Conservation (phyloP, 352 stramenopile genomes). For the Globisporangium perplexum region DNA sequence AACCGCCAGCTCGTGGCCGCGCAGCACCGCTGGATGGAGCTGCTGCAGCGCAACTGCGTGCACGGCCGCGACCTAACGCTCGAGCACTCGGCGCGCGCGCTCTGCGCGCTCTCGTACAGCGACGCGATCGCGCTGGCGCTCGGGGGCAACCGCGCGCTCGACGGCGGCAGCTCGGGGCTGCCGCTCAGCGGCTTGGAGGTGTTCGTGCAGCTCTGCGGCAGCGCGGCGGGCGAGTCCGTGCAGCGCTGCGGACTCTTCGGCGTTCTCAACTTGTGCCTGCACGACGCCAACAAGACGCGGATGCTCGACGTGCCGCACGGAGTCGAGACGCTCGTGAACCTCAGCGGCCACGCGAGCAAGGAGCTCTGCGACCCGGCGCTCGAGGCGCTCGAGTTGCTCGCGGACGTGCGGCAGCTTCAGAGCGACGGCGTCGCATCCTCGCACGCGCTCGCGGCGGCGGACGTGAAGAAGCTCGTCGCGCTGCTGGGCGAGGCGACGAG, state of each 20-base stretch:
- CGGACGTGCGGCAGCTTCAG: slow-evolving; percentile 52
- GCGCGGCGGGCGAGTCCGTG: slow-evolving; percentile 22
- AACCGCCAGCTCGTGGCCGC: slow-evolving; percentile 70
- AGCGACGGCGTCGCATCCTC: slow-evolving; percentile 23
- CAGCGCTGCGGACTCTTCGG: slow-evolving; percentile 67
- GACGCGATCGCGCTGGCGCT: slow-evolving; percentile 64
- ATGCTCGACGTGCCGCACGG: slow-evolving; percentile 67
- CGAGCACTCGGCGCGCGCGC: slow-evolving; percentile 67
- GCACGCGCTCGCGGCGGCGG: slow-evolving; percentile 29
- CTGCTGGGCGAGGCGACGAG: slow-evolving; percentile 50
- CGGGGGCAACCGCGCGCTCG: slow-evolving; percentile 12
- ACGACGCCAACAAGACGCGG: slow-evolving; percentile 76
- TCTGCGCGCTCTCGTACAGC: slow-evolving; percentile 81
- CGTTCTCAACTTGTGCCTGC: slow-evolving; percentile 79
- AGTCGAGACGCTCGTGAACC: slow-evolving; percentile 74
- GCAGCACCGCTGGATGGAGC: slow-evolving; percentile 43
- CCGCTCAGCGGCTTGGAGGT: slow-evolving; percentile 34
- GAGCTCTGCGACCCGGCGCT: slow-evolving; percentile 65
- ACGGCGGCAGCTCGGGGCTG: background rate
- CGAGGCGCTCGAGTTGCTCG: slow-evolving; percentile 71
- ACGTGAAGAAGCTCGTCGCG: slow-evolving; percentile 65
- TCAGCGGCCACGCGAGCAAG: slow-evolving; percentile 53
- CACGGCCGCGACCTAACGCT: slow-evolving; percentile 25
- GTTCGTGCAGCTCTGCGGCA: slow-evolving; percentile 44
- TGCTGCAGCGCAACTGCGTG: slow-evolving; percentile 49